Evolutionary conservation across 306 rosid genomes (phyloP), one percentile per base, ranked within the genome.

Genomic region (Prunus dulcis): DNA sequence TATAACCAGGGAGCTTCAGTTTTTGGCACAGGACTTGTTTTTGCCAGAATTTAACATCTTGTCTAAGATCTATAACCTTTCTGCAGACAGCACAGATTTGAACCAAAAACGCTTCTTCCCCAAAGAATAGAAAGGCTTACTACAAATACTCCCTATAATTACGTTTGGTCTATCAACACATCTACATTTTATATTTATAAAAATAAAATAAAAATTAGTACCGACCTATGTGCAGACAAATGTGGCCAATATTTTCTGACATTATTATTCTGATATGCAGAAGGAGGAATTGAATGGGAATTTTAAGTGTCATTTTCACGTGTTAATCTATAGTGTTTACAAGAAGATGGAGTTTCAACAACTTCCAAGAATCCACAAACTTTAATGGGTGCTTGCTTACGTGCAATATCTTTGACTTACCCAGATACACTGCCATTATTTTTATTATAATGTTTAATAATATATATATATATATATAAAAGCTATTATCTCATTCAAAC

Each of bases 281-380:
- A 9, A 19, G 68, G 28, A 56, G 41, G 64, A 72, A 68, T 49
- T 61, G 51, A 55, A 19, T 45, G 22, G 17, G 78, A 80, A 69
- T 75, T 73, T 38, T 1, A 43, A 65, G 46, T 53, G 70, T 80
- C 79, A 53, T 71, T 81, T 78, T 82, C 78, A 78, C 71, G n/a
- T 56, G 45, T 62, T 80, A 47, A 43, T 80, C 19, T 1, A 61
- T 62, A 50, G 79, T 32, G 19, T 65, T 76, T 56, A 72, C 69
- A 41, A 34, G 70, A 72, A 70, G 83, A 58, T 71, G 76, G 76
- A 58, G 69, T 78, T 57, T 66, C 38, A 72, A 38, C 82, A 80
- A 73, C 75, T 78, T 78, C 78, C 69, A 41, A 57, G 67, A 72
- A 43, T 56, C 67, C 38, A 58, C 69, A 60, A 3, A 18, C 6